Base-by-base conservation (phyloP, 2,329 filamentous ascomycete species). In the Neurospora sp. region DNA sequence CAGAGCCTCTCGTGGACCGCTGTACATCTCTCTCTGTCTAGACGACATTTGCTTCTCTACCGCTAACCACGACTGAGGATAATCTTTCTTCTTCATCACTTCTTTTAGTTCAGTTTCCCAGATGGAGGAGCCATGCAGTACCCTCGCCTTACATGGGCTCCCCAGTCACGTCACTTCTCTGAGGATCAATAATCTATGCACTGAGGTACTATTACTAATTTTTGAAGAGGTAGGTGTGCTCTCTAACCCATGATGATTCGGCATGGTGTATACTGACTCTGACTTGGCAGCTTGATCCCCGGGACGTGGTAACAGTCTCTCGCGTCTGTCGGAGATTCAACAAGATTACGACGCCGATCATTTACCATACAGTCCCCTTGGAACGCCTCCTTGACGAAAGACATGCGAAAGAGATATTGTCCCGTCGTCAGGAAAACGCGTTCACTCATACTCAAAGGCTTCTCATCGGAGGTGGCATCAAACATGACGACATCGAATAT, bases 201-300 rank as follows among this genome's bases (percentile, higher is more conserved):
- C 81, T 4, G 83, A 84, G 75, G 74, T 84, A 17, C 67, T 84
- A n/a, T 73, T 76, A 68, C 75, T 83, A 43, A 79, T 84, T 40
- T 77, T 83, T 36, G 74, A 81, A 73, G 78, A 82, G 75, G 83
- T 83, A 76, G 12, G 68, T 70, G 8, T 15, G 17, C 1, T 6
- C 46, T 68, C 11, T 68, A 12, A 2, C 65, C 36, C 19, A 19
- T 8, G 4, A 41, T 62, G 65, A n/a, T 11, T 15, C 12, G 57
- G 33, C 67, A 72, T 76, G 70, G 15, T 11, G 15, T 33, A 33
- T 62, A 62, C 52, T 36, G 73, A 71, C 11, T 68, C 40, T 38
- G 62, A 4, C 19, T 8, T 40, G 71, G 8, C 69, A 84, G 83
- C 77, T 84, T 69, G 76, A 78, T 70, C 78, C 80, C 52, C 74